Conservation (phyloP, 139 green algal genomes). For the Tetraselmis chui region DNA sequence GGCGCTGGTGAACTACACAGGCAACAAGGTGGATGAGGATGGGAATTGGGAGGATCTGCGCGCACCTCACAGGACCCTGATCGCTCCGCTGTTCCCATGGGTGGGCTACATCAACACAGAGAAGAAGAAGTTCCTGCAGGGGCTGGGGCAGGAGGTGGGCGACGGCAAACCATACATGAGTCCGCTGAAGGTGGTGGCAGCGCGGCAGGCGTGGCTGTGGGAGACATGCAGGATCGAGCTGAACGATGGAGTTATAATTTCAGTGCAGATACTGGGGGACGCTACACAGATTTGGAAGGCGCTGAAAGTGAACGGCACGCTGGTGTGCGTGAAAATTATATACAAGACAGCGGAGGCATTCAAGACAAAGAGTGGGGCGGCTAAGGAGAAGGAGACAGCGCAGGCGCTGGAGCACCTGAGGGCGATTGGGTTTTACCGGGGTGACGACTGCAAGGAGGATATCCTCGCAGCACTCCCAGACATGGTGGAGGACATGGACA, state of each 20-base stretch:
- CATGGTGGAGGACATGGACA: not conserved
- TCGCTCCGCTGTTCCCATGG: not conserved
- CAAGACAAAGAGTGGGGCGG: too few relatives aligned
- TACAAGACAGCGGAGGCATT: not conserved
- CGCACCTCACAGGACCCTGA: not conserved
- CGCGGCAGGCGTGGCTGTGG: not conserved
- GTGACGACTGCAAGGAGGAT: not conserved
- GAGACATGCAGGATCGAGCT: not conserved
- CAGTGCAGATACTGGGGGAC: not conserved
- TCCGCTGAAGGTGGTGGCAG: not conserved
- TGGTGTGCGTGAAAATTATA: not conserved
- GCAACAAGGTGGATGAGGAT: not conserved
- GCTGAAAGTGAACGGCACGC: not conserved
- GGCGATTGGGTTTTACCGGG: not conserved
- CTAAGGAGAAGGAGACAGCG: not conserved
- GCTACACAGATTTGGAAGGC: not conserved
- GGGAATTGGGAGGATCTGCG: not conserved
- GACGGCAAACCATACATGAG: not conserved
- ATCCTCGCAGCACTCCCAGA: not conserved
- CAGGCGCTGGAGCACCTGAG: not conserved
- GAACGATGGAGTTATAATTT: not conserved
- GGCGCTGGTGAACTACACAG: not conserved
- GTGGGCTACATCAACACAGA: not conserved
- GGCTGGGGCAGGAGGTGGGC: not conserved
- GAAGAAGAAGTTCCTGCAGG: not conserved